Evolutionary conservation across 208 protist species (phyloP).

Genomic region (Sergeia podlipaevii): DNA sequence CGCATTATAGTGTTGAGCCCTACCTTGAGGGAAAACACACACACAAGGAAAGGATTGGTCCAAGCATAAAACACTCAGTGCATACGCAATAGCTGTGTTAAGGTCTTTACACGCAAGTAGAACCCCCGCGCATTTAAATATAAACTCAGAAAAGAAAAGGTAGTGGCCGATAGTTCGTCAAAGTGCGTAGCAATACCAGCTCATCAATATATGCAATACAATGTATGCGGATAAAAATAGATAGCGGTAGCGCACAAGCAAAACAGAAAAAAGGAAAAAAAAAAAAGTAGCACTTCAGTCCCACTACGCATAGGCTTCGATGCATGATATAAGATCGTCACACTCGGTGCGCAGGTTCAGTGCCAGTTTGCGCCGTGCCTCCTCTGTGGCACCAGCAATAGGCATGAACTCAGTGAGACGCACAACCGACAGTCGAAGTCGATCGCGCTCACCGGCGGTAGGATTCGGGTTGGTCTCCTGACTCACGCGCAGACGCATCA

Average conservation of each 20-base stretch:
- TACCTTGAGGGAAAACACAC: too few species aligned
- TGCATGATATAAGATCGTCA: constrained; percentile 73
- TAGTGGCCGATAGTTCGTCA: too few species aligned
- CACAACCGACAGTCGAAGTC: constrained; percentile 78
- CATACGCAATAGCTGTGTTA: too few species aligned
- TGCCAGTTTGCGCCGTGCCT: constrained; percentile 57
- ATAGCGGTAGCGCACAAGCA: background rate
- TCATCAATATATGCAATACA: too few species aligned
- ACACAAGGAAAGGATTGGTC: too few species aligned
- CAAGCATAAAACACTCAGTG: too few species aligned
- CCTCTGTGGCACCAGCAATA: constrained; percentile 56
- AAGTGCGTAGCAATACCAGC: too few species aligned
- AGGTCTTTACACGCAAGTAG: too few species aligned
- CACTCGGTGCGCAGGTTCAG: constrained; percentile 72
- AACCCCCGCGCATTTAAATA: too few species aligned
- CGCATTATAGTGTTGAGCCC: too few species aligned
- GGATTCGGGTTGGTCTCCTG: constrained; percentile 57
- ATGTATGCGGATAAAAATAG: background rate
- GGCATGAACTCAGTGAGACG: constrained; percentile 86
- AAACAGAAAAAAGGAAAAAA: background rate
- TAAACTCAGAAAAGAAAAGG: too few species aligned
- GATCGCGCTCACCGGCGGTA: constrained; percentile 50
- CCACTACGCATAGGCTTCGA: constrained; percentile 67
- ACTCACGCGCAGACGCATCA: constrained; percentile 88
- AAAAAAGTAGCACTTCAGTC: background rate